Base-by-base conservation (phyloP, 305 asterid species). In the Solanum chacoense region DNA sequence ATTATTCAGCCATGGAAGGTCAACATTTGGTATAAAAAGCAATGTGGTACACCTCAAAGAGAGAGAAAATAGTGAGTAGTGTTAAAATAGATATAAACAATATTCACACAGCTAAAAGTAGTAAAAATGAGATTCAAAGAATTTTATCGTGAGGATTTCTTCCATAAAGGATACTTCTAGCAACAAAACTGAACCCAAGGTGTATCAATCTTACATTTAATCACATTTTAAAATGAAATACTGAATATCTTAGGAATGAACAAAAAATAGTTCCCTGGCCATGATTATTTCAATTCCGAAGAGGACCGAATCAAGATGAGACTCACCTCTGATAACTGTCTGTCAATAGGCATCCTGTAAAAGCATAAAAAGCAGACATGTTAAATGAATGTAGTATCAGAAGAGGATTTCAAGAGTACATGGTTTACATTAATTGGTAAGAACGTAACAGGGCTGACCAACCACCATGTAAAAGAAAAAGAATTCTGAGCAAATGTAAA, bases 271-370 rank as follows among this genome's bases (percentile, higher is more conserved):
- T 12, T 55, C 74, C 85, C 31, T 26, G 8, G 20, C 11, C 11
- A 35, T 72, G 77, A 50, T 34, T 3, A 14, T 65, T 59, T 65
- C 67, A 18, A 88, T 75, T 29, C 36, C 14, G 36, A 24, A 88
- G 63, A 40, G 32, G 35, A 63, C 14, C 0, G 31, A 20, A 32
- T 6, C 78, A 86, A 63, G 55, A 87, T 72, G 55, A 88, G 84
- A 88, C 96, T 85, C 85, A 95, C 99, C 99, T 97, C 94, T n/a
- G 98, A 93, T 89, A 93, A 88, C 83, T 94, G 94, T 85, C 92
- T 86, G 80, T 93, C 94, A 50, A 92, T 92, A 34, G 96, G 98
- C 91, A 95, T 88, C 96, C 99, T 97, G 93, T 88, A 91, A 87
- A 90, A 77, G 86, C 78, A 83, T 63, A 89, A 84, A 22, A 84